Percentiles rank a stretch among this genome's conserved stretches.
phyloP scores from a whole-genome alignment of 306 rosid species.

The Hippophae tibetana region DNA sequence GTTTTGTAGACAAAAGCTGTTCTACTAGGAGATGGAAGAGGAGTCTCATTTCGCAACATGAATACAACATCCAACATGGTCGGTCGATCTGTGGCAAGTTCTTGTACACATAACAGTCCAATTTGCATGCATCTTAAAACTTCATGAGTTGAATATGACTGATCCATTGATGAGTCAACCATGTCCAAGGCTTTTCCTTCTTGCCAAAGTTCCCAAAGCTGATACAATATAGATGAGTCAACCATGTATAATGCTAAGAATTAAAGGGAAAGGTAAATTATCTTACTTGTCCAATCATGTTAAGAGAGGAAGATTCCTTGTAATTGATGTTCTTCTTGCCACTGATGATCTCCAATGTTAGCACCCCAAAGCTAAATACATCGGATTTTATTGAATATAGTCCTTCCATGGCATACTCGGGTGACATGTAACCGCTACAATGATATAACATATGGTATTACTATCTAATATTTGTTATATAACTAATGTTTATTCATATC shows the following conservation, averaged over 20 bases:
- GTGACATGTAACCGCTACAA: conserved; percentile 32
- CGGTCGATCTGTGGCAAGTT: conserved; percentile 32
- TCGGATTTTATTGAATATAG: conserved; percentile 26
- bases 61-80: conserved; percentile 40
- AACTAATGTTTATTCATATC: too few species aligned
- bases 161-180: conserved; percentile 13
- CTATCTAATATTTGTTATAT: neutral
- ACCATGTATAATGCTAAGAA: neutral
- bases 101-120: conserved; percentile 34
- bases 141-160: conserved; percentile 11
- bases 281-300: conserved; percentile 26
- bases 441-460: neutral
- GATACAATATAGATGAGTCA: neutral
- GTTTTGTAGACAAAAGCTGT: conserved; percentile 37
- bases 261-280: neutral
- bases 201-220: conserved; percentile 30
- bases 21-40: conserved; percentile 27
- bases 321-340: conserved; percentile 23
- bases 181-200: conserved; percentile 21
- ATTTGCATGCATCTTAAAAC: conserved; percentile 27
- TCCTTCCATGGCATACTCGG: conserved; percentile 30
- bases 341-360: conserved; percentile 22
- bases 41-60: conserved; percentile 45
- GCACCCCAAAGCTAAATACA: conserved; percentile 25
- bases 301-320: conserved; percentile 19